A percentile compares a stretch with the other conserved stretches of the same genome.
phyloP scores from a whole-genome alignment of 1,284 basidiomycete species.

The Fomitopsis betulina region DNA sequence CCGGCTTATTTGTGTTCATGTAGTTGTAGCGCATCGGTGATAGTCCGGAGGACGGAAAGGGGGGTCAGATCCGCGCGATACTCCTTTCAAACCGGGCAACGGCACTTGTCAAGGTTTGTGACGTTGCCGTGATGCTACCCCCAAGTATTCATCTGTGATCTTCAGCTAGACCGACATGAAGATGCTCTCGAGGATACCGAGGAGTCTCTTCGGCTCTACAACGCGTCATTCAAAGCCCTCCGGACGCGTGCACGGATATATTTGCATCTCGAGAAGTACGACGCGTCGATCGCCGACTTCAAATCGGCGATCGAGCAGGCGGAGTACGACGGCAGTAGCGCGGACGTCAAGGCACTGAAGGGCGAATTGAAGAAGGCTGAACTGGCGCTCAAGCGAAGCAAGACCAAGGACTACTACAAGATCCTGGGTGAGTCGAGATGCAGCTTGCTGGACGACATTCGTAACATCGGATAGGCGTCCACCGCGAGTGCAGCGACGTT shows the following conservation, averaged over 20 bases:
- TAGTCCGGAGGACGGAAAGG: conserved; percentile 61
- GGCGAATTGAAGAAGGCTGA: conserved; percentile 76
- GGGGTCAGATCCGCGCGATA: conserved; percentile 75
- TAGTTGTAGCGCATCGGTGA: conserved; percentile 52
- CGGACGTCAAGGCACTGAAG: conserved; percentile 60
- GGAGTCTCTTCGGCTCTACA: conserved; percentile 58
- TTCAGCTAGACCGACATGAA: conserved; percentile 56
- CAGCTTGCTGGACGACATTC: neutral
- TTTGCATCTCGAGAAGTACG: conserved; percentile 72
- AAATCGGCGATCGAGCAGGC: conserved; percentile 72
- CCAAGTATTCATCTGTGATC: neutral
- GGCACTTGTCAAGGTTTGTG: conserved; percentile 64
- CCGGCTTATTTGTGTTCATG: neutral
- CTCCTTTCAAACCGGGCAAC: conserved; percentile 84
- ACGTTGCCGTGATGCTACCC: conserved; percentile 4
- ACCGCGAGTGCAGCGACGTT: conserved; percentile 52
- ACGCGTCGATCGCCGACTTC: conserved; percentile 74
- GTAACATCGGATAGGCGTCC: conserved; percentile 29
- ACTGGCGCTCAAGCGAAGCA: conserved; percentile 73
- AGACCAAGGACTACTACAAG: conserved; percentile 84
- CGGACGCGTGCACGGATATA: conserved; percentile 81
- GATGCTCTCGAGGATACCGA: conserved; percentile 73
- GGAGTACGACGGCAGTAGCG: conserved; percentile 50
- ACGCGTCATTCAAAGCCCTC: conserved; percentile 78
- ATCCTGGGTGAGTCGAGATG: conserved; percentile 44